phyloP scores from a whole-genome alignment of 1,139 yeast genomes.

The Pichia sp. region DNA sequence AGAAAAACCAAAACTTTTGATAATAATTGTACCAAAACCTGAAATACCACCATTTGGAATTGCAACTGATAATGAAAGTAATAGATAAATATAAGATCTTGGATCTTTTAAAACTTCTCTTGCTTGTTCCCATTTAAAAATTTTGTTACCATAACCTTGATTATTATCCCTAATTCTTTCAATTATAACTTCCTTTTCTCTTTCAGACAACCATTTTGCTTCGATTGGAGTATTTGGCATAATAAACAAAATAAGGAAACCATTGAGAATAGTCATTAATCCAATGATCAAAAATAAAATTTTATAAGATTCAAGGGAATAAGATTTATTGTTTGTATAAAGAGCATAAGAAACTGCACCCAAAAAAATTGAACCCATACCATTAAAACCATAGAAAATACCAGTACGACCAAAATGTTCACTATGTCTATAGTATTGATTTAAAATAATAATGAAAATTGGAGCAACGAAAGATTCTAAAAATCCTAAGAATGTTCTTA shows the following conservation, averaged over 20 bases:
- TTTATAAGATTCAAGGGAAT: slow-evolving; percentile 41
- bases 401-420: slow-evolving; percentile 43
- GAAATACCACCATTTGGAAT: slow-evolving; percentile 36
- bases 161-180: slow-evolving; percentile 32
- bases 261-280: slow-evolving; percentile 38
- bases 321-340: slow-evolving; percentile 27
- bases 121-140: slow-evolving; percentile 36
- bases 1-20: slow-evolving; percentile 18
- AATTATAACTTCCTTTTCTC: slow-evolving; percentile 32
- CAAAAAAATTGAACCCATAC: slow-evolving; percentile 42
- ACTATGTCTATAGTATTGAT: slow-evolving; percentile 46
- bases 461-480: slow-evolving; percentile 43
- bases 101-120: slow-evolving; percentile 39
- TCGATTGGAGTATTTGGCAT: slow-evolving; percentile 36
- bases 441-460: slow-evolving; percentile 43
- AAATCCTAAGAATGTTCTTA: slow-evolving; percentile 41
- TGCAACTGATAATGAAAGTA: slow-evolving; percentile 26
- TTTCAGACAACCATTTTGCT: slow-evolving; percentile 34
- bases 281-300: slow-evolving; percentile 42
- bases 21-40: slow-evolving; percentile 25
- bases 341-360: slow-evolving; percentile 45
- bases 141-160: slow-evolving; percentile 39
- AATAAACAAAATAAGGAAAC: slow-evolving; percentile 35
- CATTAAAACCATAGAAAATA: slow-evolving; percentile 44
- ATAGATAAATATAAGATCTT: slow-evolving; percentile 34